Evolutionary conservation across 257 asterid genomes (phyloP).

Genomic region (Ilex aquifolium): DNA sequence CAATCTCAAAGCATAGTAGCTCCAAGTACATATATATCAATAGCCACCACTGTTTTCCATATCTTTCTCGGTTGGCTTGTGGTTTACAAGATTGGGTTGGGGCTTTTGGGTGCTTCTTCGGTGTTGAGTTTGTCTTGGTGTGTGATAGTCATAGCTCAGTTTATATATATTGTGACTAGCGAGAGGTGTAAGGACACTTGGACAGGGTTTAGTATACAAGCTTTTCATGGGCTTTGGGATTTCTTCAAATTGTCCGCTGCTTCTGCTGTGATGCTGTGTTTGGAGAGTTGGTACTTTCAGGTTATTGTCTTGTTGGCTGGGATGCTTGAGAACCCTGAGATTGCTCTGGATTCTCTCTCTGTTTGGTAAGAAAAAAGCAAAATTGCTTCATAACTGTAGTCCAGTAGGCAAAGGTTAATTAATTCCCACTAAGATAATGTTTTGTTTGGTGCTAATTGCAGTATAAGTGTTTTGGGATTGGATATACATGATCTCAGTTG

Average conservation of each 20-base stretch:
- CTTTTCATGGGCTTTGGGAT: not conserved
- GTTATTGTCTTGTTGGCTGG: not conserved
- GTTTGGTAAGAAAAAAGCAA: not conserved
- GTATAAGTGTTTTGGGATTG: no score
- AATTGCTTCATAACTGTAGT: no score
- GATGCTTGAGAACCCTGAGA: not conserved
- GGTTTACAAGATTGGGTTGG: not conserved
- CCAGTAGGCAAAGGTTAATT: no score
- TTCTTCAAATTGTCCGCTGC: not conserved
- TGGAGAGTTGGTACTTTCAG: not conserved
- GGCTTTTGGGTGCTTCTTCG: not conserved
- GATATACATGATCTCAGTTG: no score
- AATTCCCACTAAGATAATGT: no score
- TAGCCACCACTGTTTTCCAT: not conserved
- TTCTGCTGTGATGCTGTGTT: constrained; percentile 1
- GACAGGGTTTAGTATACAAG: not conserved
- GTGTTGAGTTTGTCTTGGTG: not conserved
- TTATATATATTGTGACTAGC: not conserved
- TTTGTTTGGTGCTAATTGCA: no score
- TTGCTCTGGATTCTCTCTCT: not conserved
- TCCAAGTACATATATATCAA: not conserved
- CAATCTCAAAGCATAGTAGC: not conserved
- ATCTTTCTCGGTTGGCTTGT: not conserved
- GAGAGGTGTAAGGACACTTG: not conserved
- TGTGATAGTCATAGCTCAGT: not conserved